Evolutionary conservation across 139 green algal genomes (phyloP).

Genomic region (Gonium pectorale): DNA sequence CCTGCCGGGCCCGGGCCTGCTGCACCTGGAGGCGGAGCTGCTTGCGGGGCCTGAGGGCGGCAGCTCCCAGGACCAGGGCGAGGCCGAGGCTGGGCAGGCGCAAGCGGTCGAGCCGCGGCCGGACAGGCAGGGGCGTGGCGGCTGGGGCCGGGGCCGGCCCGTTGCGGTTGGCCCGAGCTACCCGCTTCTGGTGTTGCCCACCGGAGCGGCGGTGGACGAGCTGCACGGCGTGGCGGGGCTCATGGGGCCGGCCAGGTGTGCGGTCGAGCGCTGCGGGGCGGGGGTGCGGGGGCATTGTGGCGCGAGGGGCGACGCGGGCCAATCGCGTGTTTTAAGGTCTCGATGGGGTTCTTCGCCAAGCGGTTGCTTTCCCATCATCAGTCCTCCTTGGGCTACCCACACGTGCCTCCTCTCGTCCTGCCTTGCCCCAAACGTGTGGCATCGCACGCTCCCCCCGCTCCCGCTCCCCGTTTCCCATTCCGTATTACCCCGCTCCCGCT

Average conservation of each 20-base stretch:
- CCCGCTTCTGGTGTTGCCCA: slow-evolving; percentile 32
- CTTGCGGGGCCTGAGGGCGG: background rate
- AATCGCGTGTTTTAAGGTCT: no score
- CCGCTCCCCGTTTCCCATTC: no score
- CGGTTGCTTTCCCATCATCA: background rate
- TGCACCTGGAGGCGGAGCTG: slow-evolving; percentile 13
- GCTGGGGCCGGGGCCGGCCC: no score
- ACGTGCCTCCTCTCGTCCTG: background rate
- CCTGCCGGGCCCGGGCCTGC: background rate
- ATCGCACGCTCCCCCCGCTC: background rate
- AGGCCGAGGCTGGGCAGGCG: background rate
- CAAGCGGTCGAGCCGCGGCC: background rate
- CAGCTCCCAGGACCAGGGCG: background rate
- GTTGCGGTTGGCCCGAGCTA: slow-evolving; percentile 11
- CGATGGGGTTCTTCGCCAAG: background rate
- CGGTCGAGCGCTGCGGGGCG: background rate
- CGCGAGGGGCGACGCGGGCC: no score
- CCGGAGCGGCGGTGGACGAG: slow-evolving; percentile 4
- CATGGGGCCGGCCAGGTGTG: slow-evolving; percentile 26
- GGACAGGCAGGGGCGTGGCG: no score
- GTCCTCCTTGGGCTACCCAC: background rate
- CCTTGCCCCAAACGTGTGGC: background rate
- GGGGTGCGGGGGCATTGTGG: no score
- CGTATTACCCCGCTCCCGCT: background rate
- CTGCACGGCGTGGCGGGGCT: background rate